Conservation (phyloP, 2,329 filamentous ascomycete genomes). For the Immersiporthe knoxdaviesiana region DNA sequence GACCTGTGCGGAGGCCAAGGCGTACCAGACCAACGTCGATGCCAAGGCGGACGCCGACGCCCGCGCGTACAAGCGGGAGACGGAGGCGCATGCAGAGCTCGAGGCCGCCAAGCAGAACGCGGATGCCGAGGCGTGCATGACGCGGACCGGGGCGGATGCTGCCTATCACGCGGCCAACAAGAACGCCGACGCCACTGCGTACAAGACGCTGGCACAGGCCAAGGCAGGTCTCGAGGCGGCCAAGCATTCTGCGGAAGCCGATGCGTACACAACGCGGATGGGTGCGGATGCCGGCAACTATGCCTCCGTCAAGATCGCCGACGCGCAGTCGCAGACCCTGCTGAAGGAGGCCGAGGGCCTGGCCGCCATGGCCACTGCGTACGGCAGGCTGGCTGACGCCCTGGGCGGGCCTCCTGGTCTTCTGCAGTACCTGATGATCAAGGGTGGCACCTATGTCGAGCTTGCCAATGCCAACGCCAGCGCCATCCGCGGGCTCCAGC, state of each 20-base stretch:
- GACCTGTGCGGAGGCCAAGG: constrained; percentile 46
- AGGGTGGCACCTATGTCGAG: constrained; percentile 76
- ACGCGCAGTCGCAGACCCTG: constrained; percentile 56
- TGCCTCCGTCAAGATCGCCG: constrained; percentile 51
- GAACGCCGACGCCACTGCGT: constrained; percentile 68
- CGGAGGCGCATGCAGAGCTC: constrained; percentile 52
- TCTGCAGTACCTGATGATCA: constrained; percentile 85
- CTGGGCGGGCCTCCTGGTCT: constrained; percentile 79
- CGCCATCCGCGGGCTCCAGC: constrained; percentile 76
- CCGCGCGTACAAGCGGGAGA: neutral
- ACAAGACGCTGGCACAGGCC: too few relatives aligned
- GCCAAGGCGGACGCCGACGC: neutral
- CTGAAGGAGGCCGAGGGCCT: constrained; percentile 79
- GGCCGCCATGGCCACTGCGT: constrained; percentile 78
- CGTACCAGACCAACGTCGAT: neutral
- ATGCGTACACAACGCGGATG: constrained; percentile 50
- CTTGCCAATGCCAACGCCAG: constrained; percentile 78
- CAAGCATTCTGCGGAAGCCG: constrained; percentile 53
- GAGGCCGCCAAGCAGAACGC: constrained; percentile 53
- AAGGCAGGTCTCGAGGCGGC: constrained; percentile 56
- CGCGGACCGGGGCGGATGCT: too few relatives aligned
- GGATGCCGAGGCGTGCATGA: too few relatives aligned
- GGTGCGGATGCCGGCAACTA: constrained; percentile 47
- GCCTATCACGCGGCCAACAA: too few relatives aligned
- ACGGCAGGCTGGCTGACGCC: constrained; percentile 69